These are phyloP conservation scores for Mycena indigotica DNA, from an alignment of 768 basidiomycete genomes.

Conservation along the genomic window DNA sequence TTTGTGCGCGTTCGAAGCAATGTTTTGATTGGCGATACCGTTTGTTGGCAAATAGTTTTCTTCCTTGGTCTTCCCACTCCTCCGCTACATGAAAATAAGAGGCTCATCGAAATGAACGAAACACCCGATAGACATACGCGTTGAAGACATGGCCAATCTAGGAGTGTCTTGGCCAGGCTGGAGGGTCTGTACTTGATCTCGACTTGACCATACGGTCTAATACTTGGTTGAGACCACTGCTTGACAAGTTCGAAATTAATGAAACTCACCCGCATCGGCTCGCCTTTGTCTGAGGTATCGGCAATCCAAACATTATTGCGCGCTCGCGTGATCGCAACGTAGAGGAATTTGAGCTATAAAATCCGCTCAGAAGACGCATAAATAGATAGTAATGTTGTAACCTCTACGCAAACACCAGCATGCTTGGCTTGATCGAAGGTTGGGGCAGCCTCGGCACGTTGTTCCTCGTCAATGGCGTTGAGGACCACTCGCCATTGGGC, in stretches of 20 bases:
- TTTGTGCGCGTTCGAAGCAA: conserved; percentile 45
- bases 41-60: conserved; percentile 39
- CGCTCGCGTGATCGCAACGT: conserved; percentile 71
- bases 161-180: conserved; percentile 43
- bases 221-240: not conserved
- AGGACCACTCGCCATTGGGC: conserved; percentile 65
- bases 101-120: too few species aligned
- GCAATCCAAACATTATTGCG: conserved; percentile 70
- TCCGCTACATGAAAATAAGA: conserved; percentile 14
- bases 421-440: conserved; percentile 53
- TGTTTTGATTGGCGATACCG: conserved; percentile 43
- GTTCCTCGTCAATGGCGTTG: conserved; percentile 37
- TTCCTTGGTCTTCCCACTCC: conserved; percentile 49
- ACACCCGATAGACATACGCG: conserved; percentile 7
- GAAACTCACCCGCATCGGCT: conserved; percentile 55
- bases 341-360: conserved; percentile 60
- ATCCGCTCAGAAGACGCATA: not conserved
- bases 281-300: conserved; percentile 56
- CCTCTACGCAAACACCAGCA: conserved; percentile 59
- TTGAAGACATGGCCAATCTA: conserved; percentile 45
- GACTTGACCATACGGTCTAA: conserved; percentile 46
- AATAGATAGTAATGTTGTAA: conserved; percentile 28
- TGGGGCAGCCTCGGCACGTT: conserved; percentile 35
- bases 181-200: conserved; percentile 39
- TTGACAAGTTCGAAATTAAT: not conserved